These are phyloP conservation scores for Eucalyptus urophylla DNA, from an alignment of 345 rosid species.

Conservation along the genomic window DNA sequence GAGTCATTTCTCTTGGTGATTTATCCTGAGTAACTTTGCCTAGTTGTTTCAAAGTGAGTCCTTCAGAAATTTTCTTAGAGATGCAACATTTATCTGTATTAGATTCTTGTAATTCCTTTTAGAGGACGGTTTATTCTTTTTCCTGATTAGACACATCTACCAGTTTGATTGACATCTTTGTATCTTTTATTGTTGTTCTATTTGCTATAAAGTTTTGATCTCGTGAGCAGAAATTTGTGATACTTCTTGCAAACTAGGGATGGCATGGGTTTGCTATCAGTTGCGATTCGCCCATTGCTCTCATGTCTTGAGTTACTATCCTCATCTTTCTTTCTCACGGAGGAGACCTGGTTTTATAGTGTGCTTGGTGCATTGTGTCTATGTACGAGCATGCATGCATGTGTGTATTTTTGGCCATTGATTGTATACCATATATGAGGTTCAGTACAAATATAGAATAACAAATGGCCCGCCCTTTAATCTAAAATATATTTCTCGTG, in stretches of 20 bases:
- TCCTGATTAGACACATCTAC: not conserved
- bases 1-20: not conserved
- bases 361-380: not conserved
- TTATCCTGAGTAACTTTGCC: not conserved
- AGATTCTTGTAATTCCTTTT: not conserved
- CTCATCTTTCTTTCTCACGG: not conserved
- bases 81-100: not conserved
- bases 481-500: not conserved
- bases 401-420: not conserved
- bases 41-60: not conserved
- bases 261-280: not conserved
- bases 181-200: not conserved
- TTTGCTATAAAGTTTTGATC: not conserved
- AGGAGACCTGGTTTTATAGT: not conserved
- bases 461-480: not conserved
- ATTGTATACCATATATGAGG: not conserved
- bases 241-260: not conserved
- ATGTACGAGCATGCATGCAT: not conserved
- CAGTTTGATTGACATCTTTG: not conserved
- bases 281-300: not conserved
- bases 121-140: not conserved
- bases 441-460: not conserved
- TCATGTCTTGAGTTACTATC: not conserved
- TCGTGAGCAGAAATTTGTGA: not conserved
- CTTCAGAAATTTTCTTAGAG: not conserved